These are phyloP conservation scores for Sicyos edulis DNA, from an alignment of 306 rosid genomes.

Conservation along the genomic window DNA sequence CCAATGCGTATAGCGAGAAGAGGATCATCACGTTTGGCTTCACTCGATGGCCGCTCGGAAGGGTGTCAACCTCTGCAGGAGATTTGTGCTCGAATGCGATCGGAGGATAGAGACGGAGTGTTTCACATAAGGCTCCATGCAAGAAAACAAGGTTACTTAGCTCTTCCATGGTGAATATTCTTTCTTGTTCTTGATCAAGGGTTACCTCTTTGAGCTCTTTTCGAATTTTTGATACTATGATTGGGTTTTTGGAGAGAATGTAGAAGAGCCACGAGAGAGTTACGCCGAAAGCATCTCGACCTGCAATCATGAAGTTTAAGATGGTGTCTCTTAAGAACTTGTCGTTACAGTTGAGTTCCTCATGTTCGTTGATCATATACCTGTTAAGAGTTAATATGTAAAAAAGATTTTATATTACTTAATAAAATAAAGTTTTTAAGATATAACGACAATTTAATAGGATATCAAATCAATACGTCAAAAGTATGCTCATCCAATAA, in stretches of 20 bases:
- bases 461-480: too few relatives aligned
- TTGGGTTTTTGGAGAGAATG: conserved; percentile 39
- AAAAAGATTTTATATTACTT: too few relatives aligned
- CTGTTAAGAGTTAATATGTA: not conserved
- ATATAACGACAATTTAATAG: too few relatives aligned
- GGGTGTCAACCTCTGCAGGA: conserved; percentile 27
- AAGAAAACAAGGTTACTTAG: conserved; percentile 30
- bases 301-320: conserved; percentile 34
- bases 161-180: not conserved
- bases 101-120: conserved; percentile 48
- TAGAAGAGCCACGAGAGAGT: conserved; percentile 48
- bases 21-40: conserved; percentile 13
- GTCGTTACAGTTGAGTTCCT: not conserved
- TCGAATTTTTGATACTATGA: conserved; percentile 36
- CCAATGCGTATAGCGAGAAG: conserved; percentile 38
- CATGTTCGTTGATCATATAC: not conserved
- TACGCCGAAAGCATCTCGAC: conserved; percentile 39
- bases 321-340: conserved; percentile 42
- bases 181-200: not conserved
- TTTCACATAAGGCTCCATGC: conserved; percentile 46
- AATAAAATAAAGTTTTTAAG: too few relatives aligned
- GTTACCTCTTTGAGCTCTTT: conserved; percentile 29
- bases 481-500: too few relatives aligned
- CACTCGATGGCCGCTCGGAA: conserved; percentile 48
- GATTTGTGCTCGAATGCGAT: conserved; percentile 34